phyloP scores from a whole-genome alignment of 2,329 filamentous ascomycete genomes.

The Diaporthe sp. region DNA sequence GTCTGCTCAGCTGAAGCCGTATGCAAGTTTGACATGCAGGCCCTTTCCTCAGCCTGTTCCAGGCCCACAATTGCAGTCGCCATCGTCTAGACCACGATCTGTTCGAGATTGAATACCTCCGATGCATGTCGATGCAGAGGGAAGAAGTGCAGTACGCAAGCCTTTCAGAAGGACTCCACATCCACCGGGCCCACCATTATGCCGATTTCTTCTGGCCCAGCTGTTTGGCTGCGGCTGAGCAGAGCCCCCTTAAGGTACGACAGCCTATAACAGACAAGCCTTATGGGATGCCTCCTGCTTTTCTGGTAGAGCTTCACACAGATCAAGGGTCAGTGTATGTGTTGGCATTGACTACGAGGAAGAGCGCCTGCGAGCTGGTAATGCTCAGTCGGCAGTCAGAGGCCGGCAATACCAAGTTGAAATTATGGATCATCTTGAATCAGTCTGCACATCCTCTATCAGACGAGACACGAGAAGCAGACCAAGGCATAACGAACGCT shows the following conservation, averaged over 20 bases:
- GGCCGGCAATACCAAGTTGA: not conserved
- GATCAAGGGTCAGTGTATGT: not conserved
- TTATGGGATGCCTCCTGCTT: not conserved
- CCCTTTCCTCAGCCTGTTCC: not conserved
- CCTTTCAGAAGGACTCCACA: slow-evolving; percentile 5
- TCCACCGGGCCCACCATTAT: slow-evolving; percentile 15
- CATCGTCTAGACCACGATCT: not conserved
- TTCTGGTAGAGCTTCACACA: not conserved
- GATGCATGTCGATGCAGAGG: not conserved
- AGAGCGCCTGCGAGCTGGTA: not conserved
- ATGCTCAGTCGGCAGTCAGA: not conserved
- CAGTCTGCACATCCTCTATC: not conserved
- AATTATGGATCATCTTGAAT: not conserved
- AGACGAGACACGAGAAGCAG: not conserved
- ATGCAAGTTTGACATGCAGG: not conserved
- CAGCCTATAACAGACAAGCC: not conserved
- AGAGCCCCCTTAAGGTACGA: not conserved
- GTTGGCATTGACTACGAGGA: not conserved
- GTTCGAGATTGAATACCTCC: slow-evolving; percentile 1
- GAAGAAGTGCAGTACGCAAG: slow-evolving; percentile 3
- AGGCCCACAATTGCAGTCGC: not conserved
- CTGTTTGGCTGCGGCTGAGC: slow-evolving; percentile 1
- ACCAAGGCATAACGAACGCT: not conserved
- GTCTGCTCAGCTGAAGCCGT: not conserved
- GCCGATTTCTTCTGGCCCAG: not conserved